Evolutionary conservation across 2,329 filamentous ascomycete species (phyloP).

Genomic region (Fragosphaeria purpurea): DNA sequence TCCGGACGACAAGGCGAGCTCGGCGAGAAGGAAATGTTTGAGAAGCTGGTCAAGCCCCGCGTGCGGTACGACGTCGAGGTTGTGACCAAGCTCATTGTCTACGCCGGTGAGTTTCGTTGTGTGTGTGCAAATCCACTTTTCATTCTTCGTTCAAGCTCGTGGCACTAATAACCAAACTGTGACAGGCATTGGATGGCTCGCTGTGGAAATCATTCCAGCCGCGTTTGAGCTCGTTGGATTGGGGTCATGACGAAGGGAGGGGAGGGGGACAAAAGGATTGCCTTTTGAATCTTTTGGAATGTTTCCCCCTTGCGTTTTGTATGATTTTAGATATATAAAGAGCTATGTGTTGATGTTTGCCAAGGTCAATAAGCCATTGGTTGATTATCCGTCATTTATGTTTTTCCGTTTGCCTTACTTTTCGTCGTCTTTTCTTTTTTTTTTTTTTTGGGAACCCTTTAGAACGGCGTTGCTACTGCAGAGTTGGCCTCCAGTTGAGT

Average conservation of each 20-base stretch:
- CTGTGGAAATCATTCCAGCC: constrained; percentile 63
- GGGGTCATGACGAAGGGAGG: constrained; percentile 1
- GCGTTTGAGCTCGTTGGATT: constrained; percentile 55
- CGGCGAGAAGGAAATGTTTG: constrained; percentile 73
- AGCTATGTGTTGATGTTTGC: too few relatives aligned
- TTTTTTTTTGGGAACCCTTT: too few relatives aligned
- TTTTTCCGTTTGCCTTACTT: too few relatives aligned
- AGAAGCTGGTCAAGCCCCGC: constrained; percentile 70
- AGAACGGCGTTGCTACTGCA: too few relatives aligned
- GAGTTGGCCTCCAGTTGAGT: too few relatives aligned
- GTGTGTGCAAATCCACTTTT: not conserved
- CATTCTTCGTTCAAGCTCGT: not conserved
- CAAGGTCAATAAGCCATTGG: too few relatives aligned
- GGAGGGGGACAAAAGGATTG: too few relatives aligned
- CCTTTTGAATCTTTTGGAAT: too few relatives aligned
- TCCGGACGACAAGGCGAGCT: constrained; percentile 38
- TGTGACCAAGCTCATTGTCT: constrained; percentile 91
- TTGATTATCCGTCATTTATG: too few relatives aligned
- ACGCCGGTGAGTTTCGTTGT: constrained; percentile 55
- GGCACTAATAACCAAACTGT: not conserved
- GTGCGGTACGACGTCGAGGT: constrained; percentile 98
- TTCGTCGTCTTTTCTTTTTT: too few relatives aligned
- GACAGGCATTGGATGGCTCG: constrained; percentile 71
- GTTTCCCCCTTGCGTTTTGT: not conserved
- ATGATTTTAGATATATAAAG: not conserved